phyloP scores from a whole-genome alignment of 1,139 yeast species.

The Scheffersomyces lignicola region DNA sequence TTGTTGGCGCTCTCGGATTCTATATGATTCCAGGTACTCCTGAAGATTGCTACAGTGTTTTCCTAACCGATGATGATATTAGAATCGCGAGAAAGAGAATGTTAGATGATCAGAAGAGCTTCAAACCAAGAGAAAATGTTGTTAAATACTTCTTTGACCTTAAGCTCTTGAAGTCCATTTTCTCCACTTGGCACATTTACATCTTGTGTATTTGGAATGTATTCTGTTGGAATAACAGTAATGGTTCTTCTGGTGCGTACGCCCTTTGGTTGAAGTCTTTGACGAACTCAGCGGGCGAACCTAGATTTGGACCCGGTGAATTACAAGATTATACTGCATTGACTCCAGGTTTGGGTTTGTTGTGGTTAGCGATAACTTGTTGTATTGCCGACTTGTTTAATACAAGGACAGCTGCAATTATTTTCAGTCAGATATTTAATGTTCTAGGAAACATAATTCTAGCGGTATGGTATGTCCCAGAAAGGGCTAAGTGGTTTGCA shows the following conservation, averaged over 20 bases:
- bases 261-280: slow-evolving; percentile 46
- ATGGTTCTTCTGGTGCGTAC: slow-evolving; percentile 50
- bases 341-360: slow-evolving; percentile 45
- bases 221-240: slow-evolving; percentile 63
- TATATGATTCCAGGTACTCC: slow-evolving; percentile 73
- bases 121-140: slow-evolving; percentile 28
- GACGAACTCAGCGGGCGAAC: slow-evolving; percentile 23
- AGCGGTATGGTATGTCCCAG: slow-evolving; percentile 49
- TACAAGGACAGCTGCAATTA: slow-evolving; percentile 57
- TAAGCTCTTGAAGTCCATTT: slow-evolving; percentile 48
- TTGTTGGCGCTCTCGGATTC: slow-evolving; percentile 62
- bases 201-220: slow-evolving; percentile 52
- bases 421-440: slow-evolving; percentile 51
- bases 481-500: slow-evolving; percentile 50
- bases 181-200: slow-evolving; percentile 58
- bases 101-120: slow-evolving; percentile 39
- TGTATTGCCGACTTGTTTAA: slow-evolving; percentile 48
- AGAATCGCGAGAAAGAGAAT: slow-evolving; percentile 60
- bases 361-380: slow-evolving; percentile 44
- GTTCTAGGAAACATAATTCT: slow-evolving; percentile 39
- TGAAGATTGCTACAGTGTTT: slow-evolving; percentile 52
- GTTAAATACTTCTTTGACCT: slow-evolving; percentile 30
- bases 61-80: slow-evolving; percentile 64
- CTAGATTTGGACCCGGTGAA: slow-evolving; percentile 28
- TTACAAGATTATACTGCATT: slow-evolving; percentile 44